Evolutionary conservation across 1,284 basidiomycete genomes (phyloP), one percentile per base, ranked within the genome.

Genomic region (Amylostereum chailletii): DNA sequence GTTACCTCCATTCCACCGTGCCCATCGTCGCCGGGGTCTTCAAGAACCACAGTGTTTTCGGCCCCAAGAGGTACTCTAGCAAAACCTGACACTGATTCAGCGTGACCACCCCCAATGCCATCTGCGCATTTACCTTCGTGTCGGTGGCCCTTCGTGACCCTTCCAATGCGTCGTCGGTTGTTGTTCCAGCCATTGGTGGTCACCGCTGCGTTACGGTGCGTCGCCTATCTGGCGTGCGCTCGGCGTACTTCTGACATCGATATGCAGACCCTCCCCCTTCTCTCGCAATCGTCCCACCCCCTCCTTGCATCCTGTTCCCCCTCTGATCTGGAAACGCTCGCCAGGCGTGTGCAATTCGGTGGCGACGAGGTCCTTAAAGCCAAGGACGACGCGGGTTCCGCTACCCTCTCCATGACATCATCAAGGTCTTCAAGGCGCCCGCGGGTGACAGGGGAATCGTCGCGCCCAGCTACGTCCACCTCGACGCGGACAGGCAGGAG

Each of bases 1-100:
- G 92, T 98, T 61, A 97, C 97, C 67, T 94, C 94, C 53, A 95
- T 78, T 97, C 94, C 45, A 98, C 95, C 41, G 96, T 99, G 46
- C 96, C 95, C 53, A 93, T 99, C 65, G 92, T 94, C 47, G 92
- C 85, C 44, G 94, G 97, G 70, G 86, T 95, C 40, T 82, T 94
- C 76, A 97, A 96, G 82, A 87, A 92, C 70, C 79, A 86, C 59
- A 86, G 85, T 46, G 86, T 92, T 46, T 98, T 90, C 66, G 84
- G 99, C 69, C 87, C 93, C 56, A 94, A 89, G 75, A 82, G 81
- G 90, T 90, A 61, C 41, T 67, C 58, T 27, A 19, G 33, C 9
- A 49, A 38, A 33, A 41, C 29, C 42, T 8, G 33, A 31, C 30
- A 19, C 47, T 51, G 30, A 48, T 44, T 37, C 55, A 92, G 95